Conservation (phyloP, 1,284 basidiomycete genomes). For the Erythrobasidium hasegawianum region DNA sequence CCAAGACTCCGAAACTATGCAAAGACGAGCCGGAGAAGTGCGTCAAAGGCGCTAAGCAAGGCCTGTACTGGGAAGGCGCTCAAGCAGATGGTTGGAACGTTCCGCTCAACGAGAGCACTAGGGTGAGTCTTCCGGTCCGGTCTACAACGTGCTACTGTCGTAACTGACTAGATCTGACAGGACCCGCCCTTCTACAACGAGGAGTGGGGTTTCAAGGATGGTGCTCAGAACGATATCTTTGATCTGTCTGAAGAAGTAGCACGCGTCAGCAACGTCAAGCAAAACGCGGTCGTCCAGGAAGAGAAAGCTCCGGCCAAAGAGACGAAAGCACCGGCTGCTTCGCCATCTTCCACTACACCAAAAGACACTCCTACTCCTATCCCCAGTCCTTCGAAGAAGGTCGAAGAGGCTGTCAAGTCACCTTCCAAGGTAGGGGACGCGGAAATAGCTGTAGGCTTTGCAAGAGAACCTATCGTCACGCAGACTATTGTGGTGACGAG, state of each 20-base stretch:
- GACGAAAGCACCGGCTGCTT: background rate
- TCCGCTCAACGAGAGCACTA: conserved; percentile 37
- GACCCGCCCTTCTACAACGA: conserved; percentile 59
- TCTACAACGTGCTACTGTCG: no score
- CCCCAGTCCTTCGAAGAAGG: no score
- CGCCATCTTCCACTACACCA: conserved; percentile 2
- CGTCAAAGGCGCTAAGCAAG: conserved; percentile 44
- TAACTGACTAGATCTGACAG: conserved; percentile 35
- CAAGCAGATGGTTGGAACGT: conserved; percentile 35
- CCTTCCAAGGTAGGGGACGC: no score
- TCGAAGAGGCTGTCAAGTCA: no score
- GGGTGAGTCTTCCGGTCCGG: background rate
- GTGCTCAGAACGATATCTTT: conserved; percentile 64
- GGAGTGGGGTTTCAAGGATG: conserved; percentile 59
- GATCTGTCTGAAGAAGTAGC: conserved; percentile 37
- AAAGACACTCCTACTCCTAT: conserved; percentile 1
- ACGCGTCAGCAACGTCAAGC: no score
- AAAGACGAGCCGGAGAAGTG: conserved; percentile 43
- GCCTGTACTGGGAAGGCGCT: conserved; percentile 38
- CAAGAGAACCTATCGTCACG: background rate
- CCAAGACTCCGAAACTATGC: conserved; percentile 49
- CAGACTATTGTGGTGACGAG: conserved; percentile 4
- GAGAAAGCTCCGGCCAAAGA: no score
- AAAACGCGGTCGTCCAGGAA: no score
- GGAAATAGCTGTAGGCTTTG: no score